Evolutionary conservation across 306 rosid species (phyloP), one percentile per base, ranked within the genome.

Genomic region (Prunus armeniaca): DNA sequence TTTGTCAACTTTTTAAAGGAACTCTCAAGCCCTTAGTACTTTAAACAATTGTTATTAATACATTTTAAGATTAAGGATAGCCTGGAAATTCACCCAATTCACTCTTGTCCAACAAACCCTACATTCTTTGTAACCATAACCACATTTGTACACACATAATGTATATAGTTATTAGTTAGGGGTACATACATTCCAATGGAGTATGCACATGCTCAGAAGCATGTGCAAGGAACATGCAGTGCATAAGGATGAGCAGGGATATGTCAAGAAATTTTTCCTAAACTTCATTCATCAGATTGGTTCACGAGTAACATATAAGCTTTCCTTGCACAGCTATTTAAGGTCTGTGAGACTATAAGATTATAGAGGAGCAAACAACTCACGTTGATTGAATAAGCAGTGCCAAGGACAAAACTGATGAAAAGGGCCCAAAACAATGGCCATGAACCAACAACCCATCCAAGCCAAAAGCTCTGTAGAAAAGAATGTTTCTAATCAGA

Each of bases 381-480:
- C 86, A 94, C 99, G 70, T 95, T 79, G 83, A 95, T 89, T 63
- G 99, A 95, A 87, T 95, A 95, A 67, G 92, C 99, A 79, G 99
- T 92, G 72, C 99, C 99, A 66, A 95, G 80, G 67, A 86, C 71
- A 87, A 95, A 95, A 85, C 99, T 95, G 82, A 92, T 49, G 72
- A 89, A 89, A 79, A 92, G 99, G 54, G 97, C 99, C 93, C 97
- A 95, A 78, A 92, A 91, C 84, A 95, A 87, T 69, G 99, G 99
- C 93, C 97, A 84, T 54, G 99, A 95, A 79, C 99, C 97, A 68
- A 95, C 97, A 81, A 91, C 34, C 97, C 93, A 92, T 45, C 93
- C 93, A 60, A 95, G 89, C 90, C 93, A 87, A 82, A 95, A 95
- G 80, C 99, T 92, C 97, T 92, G 93, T 17, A 64, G 46, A 73